A percentile compares a stretch with the other conserved stretches of the same genome.
phyloP scores from a whole-genome alignment of 148 eudicot species.

The Rhododendron williamsianum region DNA sequence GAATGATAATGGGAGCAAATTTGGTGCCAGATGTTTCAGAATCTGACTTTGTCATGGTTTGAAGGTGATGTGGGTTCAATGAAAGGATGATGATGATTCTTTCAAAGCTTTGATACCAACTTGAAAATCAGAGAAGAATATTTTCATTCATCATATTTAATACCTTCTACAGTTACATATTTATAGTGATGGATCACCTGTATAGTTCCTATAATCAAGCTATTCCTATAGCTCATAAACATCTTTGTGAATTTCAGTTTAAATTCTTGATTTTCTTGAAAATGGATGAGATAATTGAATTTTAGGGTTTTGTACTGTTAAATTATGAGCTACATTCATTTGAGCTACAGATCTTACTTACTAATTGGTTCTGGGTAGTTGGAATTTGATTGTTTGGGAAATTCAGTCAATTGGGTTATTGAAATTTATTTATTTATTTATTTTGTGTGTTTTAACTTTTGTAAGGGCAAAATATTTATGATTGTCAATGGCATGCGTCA shows the following conservation, averaged over 20 bases:
- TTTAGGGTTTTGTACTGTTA: conserved; percentile 11
- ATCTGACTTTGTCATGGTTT: too few relatives aligned
- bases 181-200: too few relatives aligned
- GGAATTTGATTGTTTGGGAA: conserved; percentile 11
- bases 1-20: background rate
- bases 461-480: too few relatives aligned
- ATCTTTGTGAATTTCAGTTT: conserved; percentile 48
- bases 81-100: background rate
- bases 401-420: conserved; percentile 10
- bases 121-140: too few relatives aligned
- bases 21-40: too few relatives aligned
- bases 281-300: conserved; percentile 7
- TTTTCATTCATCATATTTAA: too few relatives aligned
- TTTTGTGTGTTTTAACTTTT: background rate
- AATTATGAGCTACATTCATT: background rate
- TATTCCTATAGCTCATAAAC: too few relatives aligned
- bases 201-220: too few relatives aligned
- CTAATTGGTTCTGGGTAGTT: conserved; percentile 1
- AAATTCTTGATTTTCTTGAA: background rate
- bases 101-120: too few relatives aligned
- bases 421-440: background rate
- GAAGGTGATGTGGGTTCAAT: too few relatives aligned
- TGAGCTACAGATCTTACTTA: background rate
- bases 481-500: too few relatives aligned
- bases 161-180: too few relatives aligned